Base-by-base conservation (phyloP, 75 land plant species). In the Gnetum montanum region DNA sequence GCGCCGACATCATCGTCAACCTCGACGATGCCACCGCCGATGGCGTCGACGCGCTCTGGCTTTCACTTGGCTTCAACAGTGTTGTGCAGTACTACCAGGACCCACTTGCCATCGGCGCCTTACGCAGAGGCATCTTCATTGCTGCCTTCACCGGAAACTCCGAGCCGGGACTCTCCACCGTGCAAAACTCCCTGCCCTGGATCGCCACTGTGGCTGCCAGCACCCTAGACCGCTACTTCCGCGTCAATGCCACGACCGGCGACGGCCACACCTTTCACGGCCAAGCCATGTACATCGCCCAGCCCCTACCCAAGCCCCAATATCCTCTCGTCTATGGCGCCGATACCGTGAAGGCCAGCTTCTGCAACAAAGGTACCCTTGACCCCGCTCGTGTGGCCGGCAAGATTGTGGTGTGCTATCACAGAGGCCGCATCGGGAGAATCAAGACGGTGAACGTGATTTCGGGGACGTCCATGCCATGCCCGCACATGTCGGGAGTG, bases 111-210 rank as follows among this genome's bases (percentile, higher is more conserved):
- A 72, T 81, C 6, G 82, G 60, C 1, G 90, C 86, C 0, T 68
- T 73, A 67, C 68, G 72, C 67, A 66, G 58, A 24, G 90, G 86
- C 4, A 53, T 82, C 0, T 46, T 82, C 24, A 60, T 72, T n/a
- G 51, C 76, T 3, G n/a, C 51, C 12, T 74, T 86, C 22, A 70
- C 79, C 4, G 90, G 90, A 2, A 86, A 86, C 46, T 43, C 8
- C 0, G 86, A 85, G 5, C 76, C 83, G 0, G 1, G 3, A 0
- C 8, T 22, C 0, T 45, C 49, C 16, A 30, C 72, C 1, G 44
- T 79, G 7, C 67, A 62, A 53, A 86, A 82, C 44, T 72, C 66
- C 1, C 67, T 63, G 4, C 90, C 90, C 0, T 86, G 90, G 86
- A 43, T 63, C 0, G n/a, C 70, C 8, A 82, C 77, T 1, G 80